A percentile compares a stretch with the other conserved stretches of the same genome.
phyloP scores from a whole-genome alignment of 164 flowering plant genomes.

The Chimonanthus salicifolius region DNA sequence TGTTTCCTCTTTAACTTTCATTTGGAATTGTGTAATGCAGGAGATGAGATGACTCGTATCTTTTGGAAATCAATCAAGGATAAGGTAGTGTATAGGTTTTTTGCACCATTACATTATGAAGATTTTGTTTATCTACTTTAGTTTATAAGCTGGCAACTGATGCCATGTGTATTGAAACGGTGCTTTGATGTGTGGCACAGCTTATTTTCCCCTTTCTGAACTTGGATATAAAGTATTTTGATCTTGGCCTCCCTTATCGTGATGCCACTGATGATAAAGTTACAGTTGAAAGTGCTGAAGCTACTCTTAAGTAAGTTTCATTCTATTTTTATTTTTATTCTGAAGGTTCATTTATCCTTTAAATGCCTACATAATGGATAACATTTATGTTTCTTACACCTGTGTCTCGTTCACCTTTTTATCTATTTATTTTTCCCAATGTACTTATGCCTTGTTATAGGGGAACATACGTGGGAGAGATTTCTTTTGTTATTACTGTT shows the following conservation, averaged over 20 bases:
- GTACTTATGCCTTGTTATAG: neutral
- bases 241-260: conserved; percentile 85
- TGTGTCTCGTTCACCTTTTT: neutral
- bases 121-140: neutral
- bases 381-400: neutral
- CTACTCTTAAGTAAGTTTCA: conserved; percentile 76
- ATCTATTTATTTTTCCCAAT: neutral
- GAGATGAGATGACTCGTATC: conserved; percentile 96
- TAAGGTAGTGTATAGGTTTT: conserved; percentile 43
- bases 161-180: neutral
- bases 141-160: neutral
- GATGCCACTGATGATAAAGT: conserved; percentile 97
- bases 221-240: conserved; percentile 92
- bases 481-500: neutral
- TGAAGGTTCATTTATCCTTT: neutral
- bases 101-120: neutral
- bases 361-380: neutral
- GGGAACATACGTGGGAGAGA: neutral
- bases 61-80: conserved; percentile 86
- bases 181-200: conserved; percentile 31
- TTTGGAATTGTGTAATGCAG: conserved; percentile 25
- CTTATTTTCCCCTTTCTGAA: conserved; percentile 89
- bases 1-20: neutral
- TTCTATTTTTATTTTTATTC: neutral
- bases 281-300: conserved; percentile 97